Evolutionary conservation across 768 basidiomycete species (phyloP), one percentile per base, ranked within the genome.

Genomic region (Leccinum olivaceopallidum): DNA sequence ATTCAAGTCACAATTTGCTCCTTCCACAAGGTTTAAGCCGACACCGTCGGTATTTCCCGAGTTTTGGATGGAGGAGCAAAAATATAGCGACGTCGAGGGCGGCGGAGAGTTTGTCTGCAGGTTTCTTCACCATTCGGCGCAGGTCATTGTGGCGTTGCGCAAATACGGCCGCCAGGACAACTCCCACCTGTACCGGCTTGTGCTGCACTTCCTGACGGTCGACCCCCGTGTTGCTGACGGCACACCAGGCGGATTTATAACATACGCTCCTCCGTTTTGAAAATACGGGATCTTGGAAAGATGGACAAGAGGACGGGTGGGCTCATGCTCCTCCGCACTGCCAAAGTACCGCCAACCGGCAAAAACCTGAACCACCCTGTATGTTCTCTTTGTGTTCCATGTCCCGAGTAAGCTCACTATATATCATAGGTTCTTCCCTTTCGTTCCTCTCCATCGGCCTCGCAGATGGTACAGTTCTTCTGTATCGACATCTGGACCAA

Each of bases 401-500:
- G 22, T 26, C 34, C n/a, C 51, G 16, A 48, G 20, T 47, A 16
- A 22, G 42, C 44, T 63, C 47, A 57, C 53, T 53, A 5, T 34
- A 6, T 16, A 30, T 30, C 51, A 22, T 54, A 91, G 85, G 86
- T 95, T 77, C 84, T 6, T 82, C 83, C n/a, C 80, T 97, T 4
- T 85, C 91, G 0, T 91, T 95, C 72, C 85, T 99, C 22, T 89
- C 95, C 6, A 83, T 98, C 42, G 96, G 95, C 13, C 83, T 98
- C 18, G 94, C 88, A 6, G 95, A 98, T 69, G 97, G 97, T 26
- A 92, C 92, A 0, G 95, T 97, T 16, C 81, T 98, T 8, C 80
- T 97, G 16, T 96, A 93, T 71, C 86, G 93, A 7, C 93, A 98
- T 69, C 79, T 98, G 20, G 89, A 95, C 71, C 95, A 98, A 71